Percentiles rank a stretch among this genome's conserved stretches.
Evolutionary conservation across 139 green algal genomes (phyloP).

Genomic region (Coelastrella sp.): DNA sequence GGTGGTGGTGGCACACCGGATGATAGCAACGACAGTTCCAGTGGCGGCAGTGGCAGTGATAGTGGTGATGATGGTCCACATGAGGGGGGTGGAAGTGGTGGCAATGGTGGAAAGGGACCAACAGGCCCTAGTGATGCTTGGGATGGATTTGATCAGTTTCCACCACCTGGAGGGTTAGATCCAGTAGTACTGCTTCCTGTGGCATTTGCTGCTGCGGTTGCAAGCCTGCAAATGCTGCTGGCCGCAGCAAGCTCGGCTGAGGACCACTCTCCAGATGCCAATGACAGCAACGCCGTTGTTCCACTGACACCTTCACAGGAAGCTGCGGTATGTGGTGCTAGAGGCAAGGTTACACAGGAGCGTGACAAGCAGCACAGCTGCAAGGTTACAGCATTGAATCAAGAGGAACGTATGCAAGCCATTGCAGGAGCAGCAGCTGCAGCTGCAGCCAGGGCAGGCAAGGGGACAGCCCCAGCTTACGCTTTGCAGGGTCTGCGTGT

Average conservation of each 20-base stretch:
- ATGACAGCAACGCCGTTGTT: too few species aligned
- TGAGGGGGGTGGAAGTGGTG: not conserved
- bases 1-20: not conserved
- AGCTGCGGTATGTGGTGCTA: too few species aligned
- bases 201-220: constrained; percentile 7
- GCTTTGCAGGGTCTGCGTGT: not conserved
- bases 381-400: not conserved
- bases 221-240: not conserved
- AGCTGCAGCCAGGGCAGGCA: not conserved
- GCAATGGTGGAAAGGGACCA: not conserved
- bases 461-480: not conserved
- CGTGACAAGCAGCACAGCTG: not conserved
- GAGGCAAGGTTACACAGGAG: not conserved
- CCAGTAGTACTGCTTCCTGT: constrained; percentile 44
- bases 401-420: not conserved
- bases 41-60: not conserved
- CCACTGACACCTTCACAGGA: too few species aligned
- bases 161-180: constrained; percentile 23
- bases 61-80: not conserved
- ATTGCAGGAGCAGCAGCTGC: not conserved
- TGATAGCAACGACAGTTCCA: not conserved
- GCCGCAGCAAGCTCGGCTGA: not conserved
- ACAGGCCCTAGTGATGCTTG: not conserved
- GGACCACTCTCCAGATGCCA: too few species aligned
- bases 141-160: constrained; percentile 46